These are phyloP conservation scores for Lasiodiplodia sp. DNA, from an alignment of 2,329 filamentous ascomycete genomes.

Conservation along the genomic window DNA sequence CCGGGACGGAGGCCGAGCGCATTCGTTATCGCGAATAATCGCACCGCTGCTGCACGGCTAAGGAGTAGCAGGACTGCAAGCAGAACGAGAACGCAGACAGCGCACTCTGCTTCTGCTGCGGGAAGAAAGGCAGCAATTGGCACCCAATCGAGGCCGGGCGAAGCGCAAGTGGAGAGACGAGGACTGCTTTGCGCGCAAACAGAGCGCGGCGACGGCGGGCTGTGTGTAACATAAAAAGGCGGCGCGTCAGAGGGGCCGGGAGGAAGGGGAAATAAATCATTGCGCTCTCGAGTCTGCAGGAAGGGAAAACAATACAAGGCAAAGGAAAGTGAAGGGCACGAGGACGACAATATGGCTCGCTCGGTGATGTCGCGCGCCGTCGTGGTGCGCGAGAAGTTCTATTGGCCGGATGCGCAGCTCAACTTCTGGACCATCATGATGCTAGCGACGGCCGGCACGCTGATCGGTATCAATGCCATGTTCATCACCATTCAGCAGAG, in stretches of 20 bases:
- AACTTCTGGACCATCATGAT: slow-evolving; percentile 71
- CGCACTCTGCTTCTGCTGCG: too few relatives aligned
- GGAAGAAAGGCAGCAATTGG: too few relatives aligned
- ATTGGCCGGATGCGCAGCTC: slow-evolving; percentile 70
- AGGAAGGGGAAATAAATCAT: neutral
- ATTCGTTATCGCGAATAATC: too few relatives aligned
- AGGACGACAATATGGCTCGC: slow-evolving; percentile 43
- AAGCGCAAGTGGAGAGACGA: too few relatives aligned
- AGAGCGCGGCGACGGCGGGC: neutral
- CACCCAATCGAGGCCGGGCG: too few relatives aligned
- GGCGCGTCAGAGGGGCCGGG: too few relatives aligned
- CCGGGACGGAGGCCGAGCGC: too few relatives aligned
- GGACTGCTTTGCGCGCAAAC: neutral
- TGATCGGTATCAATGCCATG: slow-evolving; percentile 67
- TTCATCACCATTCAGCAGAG: slow-evolving; percentile 66
- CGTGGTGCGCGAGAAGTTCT: slow-evolving; percentile 61
- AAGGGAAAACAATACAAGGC: neutral
- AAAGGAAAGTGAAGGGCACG: neutral
- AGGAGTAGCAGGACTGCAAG: too few relatives aligned
- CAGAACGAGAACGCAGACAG: too few relatives aligned
- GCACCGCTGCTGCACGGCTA: too few relatives aligned
- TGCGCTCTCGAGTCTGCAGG: neutral
- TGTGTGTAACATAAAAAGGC: too few relatives aligned
- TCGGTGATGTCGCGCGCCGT: slow-evolving; percentile 49
- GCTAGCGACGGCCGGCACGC: slow-evolving; percentile 63